Percentiles rank a stretch among this genome's conserved stretches.
phyloP scores from a whole-genome alignment of 2,329 filamentous ascomycete species.

The Ophiostoma fasciatum region DNA sequence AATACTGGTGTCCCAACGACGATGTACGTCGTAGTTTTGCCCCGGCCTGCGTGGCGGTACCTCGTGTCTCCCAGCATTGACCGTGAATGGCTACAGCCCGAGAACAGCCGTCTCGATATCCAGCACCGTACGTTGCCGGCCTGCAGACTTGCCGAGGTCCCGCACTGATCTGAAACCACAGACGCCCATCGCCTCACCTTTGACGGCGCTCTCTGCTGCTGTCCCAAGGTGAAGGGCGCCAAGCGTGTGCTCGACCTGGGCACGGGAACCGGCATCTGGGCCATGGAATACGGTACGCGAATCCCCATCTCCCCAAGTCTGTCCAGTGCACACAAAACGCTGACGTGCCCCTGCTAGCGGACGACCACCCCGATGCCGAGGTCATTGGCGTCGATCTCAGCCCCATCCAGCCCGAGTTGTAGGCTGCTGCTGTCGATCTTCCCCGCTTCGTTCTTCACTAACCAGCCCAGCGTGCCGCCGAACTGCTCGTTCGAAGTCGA shows the following conservation, averaged over 20 bases:
- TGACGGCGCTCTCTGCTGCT: slow-evolving; percentile 8
- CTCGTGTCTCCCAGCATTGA: background rate
- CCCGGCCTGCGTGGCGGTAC: background rate
- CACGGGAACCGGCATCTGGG: slow-evolving; percentile 13
- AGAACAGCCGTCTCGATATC: slow-evolving; percentile 9
- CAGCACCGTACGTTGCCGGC: slow-evolving; percentile 4
- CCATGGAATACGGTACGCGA: slow-evolving; percentile 13
- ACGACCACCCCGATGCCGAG: slow-evolving; percentile 11
- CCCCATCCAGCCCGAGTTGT: slow-evolving; percentile 12
- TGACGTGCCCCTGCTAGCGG: slow-evolving; percentile 3
- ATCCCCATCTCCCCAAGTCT: background rate
- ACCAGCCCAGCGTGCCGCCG: slow-evolving; percentile 5
- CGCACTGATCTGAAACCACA: background rate
- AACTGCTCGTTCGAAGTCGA: slow-evolving; percentile 12
- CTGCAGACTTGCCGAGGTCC: too few relatives aligned
- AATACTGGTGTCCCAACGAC: slow-evolving; percentile 11
- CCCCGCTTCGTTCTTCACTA: too few relatives aligned
- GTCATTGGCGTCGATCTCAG: slow-evolving; percentile 14
- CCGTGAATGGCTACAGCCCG: background rate
- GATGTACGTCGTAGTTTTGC: slow-evolving; percentile 2
- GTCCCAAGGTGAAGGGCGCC: slow-evolving; percentile 10
- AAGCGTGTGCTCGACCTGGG: slow-evolving; percentile 12
- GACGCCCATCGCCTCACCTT: slow-evolving; percentile 9
- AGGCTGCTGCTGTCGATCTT: too few relatives aligned
- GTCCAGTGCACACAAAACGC: background rate